Evolutionary conservation across 495 filamentous ascomycete species (phyloP), one percentile per base, ranked within the genome.

Genomic region (Hypoxylon trugodes): DNA sequence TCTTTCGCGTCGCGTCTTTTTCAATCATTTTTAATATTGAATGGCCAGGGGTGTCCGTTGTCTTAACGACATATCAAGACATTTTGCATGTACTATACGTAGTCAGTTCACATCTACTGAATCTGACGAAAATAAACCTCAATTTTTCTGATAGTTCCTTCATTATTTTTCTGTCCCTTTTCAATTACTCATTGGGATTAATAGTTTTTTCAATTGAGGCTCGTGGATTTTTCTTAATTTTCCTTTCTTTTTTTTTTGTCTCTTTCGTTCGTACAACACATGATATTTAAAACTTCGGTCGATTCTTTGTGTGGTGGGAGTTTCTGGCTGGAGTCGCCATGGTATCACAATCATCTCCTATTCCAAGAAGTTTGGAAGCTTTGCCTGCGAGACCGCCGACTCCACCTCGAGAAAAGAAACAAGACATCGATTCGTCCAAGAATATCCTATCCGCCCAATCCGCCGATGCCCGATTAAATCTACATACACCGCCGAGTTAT

Each of bases 371-470:
- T 69, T 65, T 80, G 57, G 80, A 82, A 36, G 66, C 71, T 37
- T 73, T 81, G 5, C 73, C 74, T 19, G 72, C 78, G 45, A 77
- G 81, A 75, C 82, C 82, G n/a, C 82, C 82, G 19, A 85, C 82
- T 36, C 82, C 82, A 10, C 82, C 81, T 4, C 76, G 81, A 66
- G 81, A 84, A 65, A 75, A 77, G 38, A 73, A 74, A 30, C 69
- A 72, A 74, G 76, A 76, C 24, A 24, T 37, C 24, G 65, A 73
- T n/a, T 61, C 45, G 2, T 56, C 63, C 15, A 70, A 61, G 36
- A 54, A 54, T 19, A 28, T 62, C 7, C 53, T 74, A 28, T 71
- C 60, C 52, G 68, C 37, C 40, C 66, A 67, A 19, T 48, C 77
- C 5, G 43, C 72, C 60, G 69, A 79, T 45, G 60, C 70, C 18